A percentile compares a stretch with the other conserved stretches of the same genome.
These are phyloP conservation scores for Plasmodium malariae DNA, from an alignment of 169 alveolate genomes.

Conservation along the genomic window DNA sequence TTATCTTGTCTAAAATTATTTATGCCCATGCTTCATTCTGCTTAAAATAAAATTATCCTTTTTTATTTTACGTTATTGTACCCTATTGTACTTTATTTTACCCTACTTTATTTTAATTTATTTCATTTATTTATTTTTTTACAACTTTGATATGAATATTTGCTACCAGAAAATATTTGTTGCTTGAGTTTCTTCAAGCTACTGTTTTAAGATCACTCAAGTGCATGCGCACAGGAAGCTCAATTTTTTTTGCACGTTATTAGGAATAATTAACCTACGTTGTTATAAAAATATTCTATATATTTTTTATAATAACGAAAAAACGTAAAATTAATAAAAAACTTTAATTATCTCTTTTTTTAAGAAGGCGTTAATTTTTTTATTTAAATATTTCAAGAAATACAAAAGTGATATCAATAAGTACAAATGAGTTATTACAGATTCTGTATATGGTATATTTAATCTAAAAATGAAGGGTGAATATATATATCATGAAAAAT, in stretches of 20 bases:
- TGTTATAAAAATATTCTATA: neutral
- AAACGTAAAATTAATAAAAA: neutral
- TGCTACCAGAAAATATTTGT: neutral
- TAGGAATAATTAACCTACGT: neutral
- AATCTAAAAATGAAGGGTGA: neutral
- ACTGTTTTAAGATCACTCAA: constrained; percentile 6
- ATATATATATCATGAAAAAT: neutral
- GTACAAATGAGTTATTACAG: neutral
- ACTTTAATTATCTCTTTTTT: neutral
- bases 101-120: neutral
- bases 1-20: constrained; percentile 15
- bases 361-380: neutral
- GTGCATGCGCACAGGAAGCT: constrained; percentile 11
- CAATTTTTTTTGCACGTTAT: neutral
- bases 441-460: neutral
- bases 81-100: neutral
- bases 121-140: neutral
- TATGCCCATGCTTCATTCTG: neutral
- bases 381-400: neutral
- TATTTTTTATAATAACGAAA: neutral
- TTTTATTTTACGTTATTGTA: too few species aligned
- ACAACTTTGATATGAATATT: neutral
- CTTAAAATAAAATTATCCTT: neutral
- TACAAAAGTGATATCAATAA: neutral
- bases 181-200: neutral